A percentile compares a stretch with the other conserved stretches of the same genome.
Conservation (phyloP, 1,284 basidiomycete species). For the Farysia itapuensis region DNA sequence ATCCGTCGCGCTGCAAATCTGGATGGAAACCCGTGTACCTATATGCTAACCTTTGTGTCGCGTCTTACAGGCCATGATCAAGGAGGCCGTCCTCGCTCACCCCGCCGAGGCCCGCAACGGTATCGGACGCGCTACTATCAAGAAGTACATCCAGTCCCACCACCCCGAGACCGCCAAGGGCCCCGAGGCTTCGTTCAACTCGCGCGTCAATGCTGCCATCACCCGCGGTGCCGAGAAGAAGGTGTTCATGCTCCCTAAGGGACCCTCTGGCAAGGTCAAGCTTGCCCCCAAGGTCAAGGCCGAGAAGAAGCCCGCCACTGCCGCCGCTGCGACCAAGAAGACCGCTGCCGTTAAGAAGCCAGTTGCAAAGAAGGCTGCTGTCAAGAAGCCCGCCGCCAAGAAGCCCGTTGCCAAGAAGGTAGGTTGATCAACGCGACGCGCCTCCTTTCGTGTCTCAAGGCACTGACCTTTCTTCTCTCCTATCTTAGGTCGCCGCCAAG, state of each 20-base stretch:
- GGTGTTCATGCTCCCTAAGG: conserved; percentile 82
- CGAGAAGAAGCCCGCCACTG: conserved; percentile 63
- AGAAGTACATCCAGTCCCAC: conserved; percentile 69
- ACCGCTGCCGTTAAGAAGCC: conserved; percentile 46
- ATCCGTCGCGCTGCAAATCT: too few relatives aligned
- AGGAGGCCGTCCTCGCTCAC: conserved; percentile 76
- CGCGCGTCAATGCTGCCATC: conserved; percentile 80
- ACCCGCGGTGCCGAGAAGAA: conserved; percentile 76
- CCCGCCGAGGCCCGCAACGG: conserved; percentile 78
- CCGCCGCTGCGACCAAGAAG: conserved; percentile 64
- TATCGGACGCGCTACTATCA: conserved; percentile 86
- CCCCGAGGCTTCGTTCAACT: conserved; percentile 69
- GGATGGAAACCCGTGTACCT: too few relatives aligned
- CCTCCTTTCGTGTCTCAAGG: too few relatives aligned
- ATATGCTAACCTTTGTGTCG: not conserved
- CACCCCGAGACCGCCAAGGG: conserved; percentile 41
- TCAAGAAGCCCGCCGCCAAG: conserved; percentile 51
- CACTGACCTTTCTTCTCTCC: not conserved
- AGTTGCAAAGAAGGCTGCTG: conserved; percentile 46
- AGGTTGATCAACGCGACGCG: too few relatives aligned
- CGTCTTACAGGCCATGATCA: conserved; percentile 49
- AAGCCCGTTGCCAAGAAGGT: conserved; percentile 63
- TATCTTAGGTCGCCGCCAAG: conserved; percentile 26
- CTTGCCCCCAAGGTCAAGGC: conserved; percentile 67
- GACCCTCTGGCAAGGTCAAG: conserved; percentile 76